Evolutionary conservation across 805 yeast species (phyloP).

Genomic region (Ogataea allantospora): DNA sequence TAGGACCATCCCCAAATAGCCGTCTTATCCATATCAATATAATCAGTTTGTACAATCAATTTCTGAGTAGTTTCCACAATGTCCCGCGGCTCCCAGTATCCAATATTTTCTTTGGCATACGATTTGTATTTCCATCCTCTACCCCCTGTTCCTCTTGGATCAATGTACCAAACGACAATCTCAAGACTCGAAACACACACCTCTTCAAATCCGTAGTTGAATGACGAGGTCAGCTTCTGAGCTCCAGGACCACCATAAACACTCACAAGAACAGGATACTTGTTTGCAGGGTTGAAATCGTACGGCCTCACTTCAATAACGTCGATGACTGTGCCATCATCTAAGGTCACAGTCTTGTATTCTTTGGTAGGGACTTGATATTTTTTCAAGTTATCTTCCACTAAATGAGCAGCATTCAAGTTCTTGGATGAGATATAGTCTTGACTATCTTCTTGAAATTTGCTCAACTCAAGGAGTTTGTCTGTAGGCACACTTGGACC

Average conservation of each 20-base stretch:
- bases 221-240: constrained; percentile 49
- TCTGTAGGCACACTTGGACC: constrained; percentile 53
- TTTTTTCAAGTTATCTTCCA: constrained; percentile 22
- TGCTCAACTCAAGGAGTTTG: constrained; percentile 35
- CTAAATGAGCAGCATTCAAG: constrained; percentile 15
- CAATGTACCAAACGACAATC: constrained; percentile 63
- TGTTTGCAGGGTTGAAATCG: constrained; percentile 41
- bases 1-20: constrained; percentile 90
- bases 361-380: constrained; percentile 52
- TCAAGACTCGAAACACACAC: constrained; percentile 54
- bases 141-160: constrained; percentile 83
- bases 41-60: constrained; percentile 45
- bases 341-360: constrained; percentile 33
- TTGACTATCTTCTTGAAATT: constrained; percentile 11
- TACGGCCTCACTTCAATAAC: constrained; percentile 64
- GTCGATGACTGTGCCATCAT: constrained; percentile 43
- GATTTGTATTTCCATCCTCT: constrained; percentile 66
- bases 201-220: constrained; percentile 55
- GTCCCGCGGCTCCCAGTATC: constrained; percentile 78
- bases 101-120: constrained; percentile 56
- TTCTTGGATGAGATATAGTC: constrained; percentile 16
- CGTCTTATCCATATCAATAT: constrained; percentile 51
- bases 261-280: constrained; percentile 64
- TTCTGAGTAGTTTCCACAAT: constrained; percentile 49
- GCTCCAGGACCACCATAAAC: constrained; percentile 86